These are phyloP conservation scores for Yarrowia hollandica DNA, from an alignment of 805 yeast species.

Conservation along the genomic window DNA sequence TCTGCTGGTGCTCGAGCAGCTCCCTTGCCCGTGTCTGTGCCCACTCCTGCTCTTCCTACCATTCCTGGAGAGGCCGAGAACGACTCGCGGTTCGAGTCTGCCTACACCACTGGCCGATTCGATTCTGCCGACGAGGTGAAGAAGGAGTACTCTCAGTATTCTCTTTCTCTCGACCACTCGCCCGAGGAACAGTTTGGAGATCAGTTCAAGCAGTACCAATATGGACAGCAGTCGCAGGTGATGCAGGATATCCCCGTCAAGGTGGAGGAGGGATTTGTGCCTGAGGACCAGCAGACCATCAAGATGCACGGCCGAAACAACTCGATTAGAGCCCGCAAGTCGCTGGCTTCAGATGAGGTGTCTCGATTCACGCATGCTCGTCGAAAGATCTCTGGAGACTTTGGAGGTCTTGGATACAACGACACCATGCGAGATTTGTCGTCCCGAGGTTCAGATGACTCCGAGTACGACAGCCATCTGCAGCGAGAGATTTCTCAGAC, in stretches of 20 bases:
- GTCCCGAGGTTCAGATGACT: background rate
- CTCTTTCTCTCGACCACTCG: background rate
- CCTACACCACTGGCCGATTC: slow-evolving; percentile 8
- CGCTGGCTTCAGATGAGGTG: slow-evolving; percentile 8
- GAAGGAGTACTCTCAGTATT: slow-evolving; percentile 2
- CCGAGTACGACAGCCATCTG: slow-evolving; percentile 31
- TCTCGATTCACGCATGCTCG: slow-evolving; percentile 23
- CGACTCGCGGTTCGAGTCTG: background rate
- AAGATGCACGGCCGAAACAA: slow-evolving; percentile 21
- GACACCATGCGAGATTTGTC: slow-evolving; percentile 15
- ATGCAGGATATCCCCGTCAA: slow-evolving; percentile 25
- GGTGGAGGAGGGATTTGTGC: slow-evolving; percentile 14
- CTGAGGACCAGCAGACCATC: slow-evolving; percentile 26
- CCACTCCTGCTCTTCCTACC: slow-evolving; percentile 8
- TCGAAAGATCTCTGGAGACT: slow-evolving; percentile 14
- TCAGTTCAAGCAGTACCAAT: slow-evolving; percentile 21
- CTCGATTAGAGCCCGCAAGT: slow-evolving; percentile 10
- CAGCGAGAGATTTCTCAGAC: slow-evolving; percentile 29
- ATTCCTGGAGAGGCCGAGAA: background rate
- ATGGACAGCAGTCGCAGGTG: too few species aligned
- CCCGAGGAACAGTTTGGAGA: slow-evolving; percentile 3
- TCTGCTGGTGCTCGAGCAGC: too few species aligned
- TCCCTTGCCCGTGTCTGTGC: background rate
- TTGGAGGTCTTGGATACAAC: slow-evolving; percentile 11
- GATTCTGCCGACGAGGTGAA: slow-evolving; percentile 16